Conservation (phyloP, 352 stramenopile species). For the Discostella stelligera region DNA sequence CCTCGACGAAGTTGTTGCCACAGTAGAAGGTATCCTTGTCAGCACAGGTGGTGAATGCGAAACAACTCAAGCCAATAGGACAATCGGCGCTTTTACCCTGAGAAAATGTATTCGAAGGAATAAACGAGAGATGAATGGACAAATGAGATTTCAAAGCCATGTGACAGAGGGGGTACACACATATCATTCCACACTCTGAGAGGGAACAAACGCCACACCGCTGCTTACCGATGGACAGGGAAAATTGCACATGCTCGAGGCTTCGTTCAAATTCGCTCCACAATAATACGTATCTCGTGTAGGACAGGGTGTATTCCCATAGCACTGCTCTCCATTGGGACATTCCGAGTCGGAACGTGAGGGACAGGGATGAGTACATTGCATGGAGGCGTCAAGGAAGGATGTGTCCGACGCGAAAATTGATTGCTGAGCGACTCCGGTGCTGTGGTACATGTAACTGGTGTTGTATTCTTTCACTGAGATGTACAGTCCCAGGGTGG, state of each 20-base stretch:
- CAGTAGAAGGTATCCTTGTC: constrained; percentile 53
- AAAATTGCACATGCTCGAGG: constrained; percentile 34
- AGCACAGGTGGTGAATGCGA: constrained; percentile 57
- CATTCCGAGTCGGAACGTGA: constrained; percentile 47
- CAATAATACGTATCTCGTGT: constrained; percentile 51
- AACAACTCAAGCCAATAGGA: constrained; percentile 34
- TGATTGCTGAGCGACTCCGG: background rate
- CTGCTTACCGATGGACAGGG: constrained; percentile 29
- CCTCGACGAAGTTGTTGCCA: constrained; percentile 50
- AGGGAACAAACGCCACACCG: background rate
- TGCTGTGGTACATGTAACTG: constrained; percentile 12
- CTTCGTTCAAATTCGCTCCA: constrained; percentile 40
- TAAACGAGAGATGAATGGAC: background rate
- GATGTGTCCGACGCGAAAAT: constrained; percentile 19
- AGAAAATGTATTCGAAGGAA: background rate
- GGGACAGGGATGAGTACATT: constrained; percentile 51
- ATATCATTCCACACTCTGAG: too few relatives aligned
- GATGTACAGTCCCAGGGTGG: constrained; percentile 9
- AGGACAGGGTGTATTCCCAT: constrained; percentile 48
- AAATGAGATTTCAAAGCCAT: background rate
- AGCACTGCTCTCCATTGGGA: constrained; percentile 46
- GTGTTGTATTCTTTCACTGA: background rate
- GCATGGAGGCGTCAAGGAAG: constrained; percentile 49
- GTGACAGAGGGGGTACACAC: background rate
- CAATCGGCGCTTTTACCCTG: background rate